Evolutionary conservation across 345 rosid genomes (phyloP), one percentile per base, ranked within the genome.

Genomic region (Arabidopsis thaliana): DNA sequence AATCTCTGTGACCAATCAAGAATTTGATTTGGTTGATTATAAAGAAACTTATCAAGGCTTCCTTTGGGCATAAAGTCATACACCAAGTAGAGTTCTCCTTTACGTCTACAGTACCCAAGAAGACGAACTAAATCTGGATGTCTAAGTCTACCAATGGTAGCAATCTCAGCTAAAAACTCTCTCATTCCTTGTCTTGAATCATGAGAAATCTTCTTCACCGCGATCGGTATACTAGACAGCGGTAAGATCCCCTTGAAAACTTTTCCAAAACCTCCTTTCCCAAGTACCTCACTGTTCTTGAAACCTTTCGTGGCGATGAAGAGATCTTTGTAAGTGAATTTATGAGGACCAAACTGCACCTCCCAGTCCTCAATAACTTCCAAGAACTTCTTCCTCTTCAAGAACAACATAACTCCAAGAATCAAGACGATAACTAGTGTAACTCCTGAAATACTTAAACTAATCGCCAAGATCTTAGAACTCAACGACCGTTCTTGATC

Each of bases 141-240:
- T 73, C 90, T 82, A 4, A 93, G 78, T 38, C 89, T 37, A 12
- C 94, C 96, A 8, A 90, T 63, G 61, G 93, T 87, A 38, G 85
- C 96, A 11, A 93, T 84, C 82, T 93, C 91, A 2, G 93, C 87
- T 7, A 81, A 85, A 10, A 88, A 88, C 81, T 88, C 98, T 75
- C 88, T 84, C 84, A 87, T 78, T n/a, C 98, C 98, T 72, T 86
- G 87, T 62, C 77, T 60, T 7, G 96, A 84, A 65, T 85, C 83
- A 13, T 71, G 80, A 20, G 81, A 76, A 6, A 93, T 84, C 79
- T 75, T 88, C 81, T 93, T 90, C 2, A 93, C 91, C 1, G 96
- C 96, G 24, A 86, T 83, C 38, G 84, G 83, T 20, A 23, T 73
- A 33, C 81, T 73, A 2, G 74, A 76, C 8, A 38, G 45, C 0